A percentile compares a stretch with the other conserved stretches of the same genome.
Evolutionary conservation across 179 eudicot genomes (phyloP).

Genomic region (Heliamphora pulchella): DNA sequence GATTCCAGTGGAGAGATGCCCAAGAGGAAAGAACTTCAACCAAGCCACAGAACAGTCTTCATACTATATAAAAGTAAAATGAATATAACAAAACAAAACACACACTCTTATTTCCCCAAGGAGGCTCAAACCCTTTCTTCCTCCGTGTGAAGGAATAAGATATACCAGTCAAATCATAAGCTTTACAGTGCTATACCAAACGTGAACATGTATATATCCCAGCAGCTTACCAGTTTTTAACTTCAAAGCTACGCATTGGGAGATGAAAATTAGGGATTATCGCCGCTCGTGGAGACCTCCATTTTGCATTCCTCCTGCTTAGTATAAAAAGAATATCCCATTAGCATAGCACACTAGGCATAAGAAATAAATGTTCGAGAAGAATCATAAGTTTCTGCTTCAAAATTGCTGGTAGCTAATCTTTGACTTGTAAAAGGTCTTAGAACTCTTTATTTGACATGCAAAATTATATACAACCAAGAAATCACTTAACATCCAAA

Average conservation of each 20-base stretch:
- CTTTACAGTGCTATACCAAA: not conserved
- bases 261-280: constrained; percentile 29
- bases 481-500: not conserved
- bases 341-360: not conserved
- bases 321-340: constrained; percentile 2
- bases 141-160: not conserved
- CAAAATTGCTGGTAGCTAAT: constrained; percentile 1
- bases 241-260: constrained; percentile 35
- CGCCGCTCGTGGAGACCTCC: constrained; percentile 24
- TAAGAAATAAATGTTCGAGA: not conserved
- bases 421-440: not conserved
- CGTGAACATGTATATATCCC: not conserved
- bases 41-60: not conserved
- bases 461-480: not conserved
- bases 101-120: not conserved
- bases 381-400: not conserved
- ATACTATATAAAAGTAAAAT: not conserved
- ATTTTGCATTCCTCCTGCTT: constrained; percentile 22
- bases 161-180: not conserved
- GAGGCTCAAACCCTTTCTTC: not conserved
- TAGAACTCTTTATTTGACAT: not conserved
- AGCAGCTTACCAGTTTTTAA: constrained; percentile 23
- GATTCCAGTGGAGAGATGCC: not conserved
- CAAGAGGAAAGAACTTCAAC: not conserved
- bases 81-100: not conserved